These are phyloP conservation scores for Haematococcus lacustris DNA, from an alignment of 139 green algal genomes.

Conservation along the genomic window DNA sequence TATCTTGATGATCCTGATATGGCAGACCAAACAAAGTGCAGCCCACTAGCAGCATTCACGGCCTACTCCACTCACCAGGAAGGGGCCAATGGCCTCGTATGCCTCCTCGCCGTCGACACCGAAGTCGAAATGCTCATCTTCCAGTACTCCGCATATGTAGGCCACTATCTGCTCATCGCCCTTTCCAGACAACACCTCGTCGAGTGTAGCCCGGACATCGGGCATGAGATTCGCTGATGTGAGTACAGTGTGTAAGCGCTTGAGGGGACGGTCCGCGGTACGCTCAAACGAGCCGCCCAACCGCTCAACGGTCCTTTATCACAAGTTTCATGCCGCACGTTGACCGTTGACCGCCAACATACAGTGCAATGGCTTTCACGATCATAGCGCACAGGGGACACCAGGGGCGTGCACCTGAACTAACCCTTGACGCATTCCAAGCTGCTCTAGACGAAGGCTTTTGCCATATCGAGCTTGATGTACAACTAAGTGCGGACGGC, in stretches of 20 bases:
- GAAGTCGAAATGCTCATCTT: constrained; percentile 58
- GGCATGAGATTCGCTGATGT: too few species aligned
- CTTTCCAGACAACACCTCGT: constrained; percentile 4
- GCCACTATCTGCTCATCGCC: constrained; percentile 49
- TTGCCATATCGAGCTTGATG: constrained; percentile 32
- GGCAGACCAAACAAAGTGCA: background rate
- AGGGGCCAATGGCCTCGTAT: constrained; percentile 43
- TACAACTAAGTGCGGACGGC: constrained; percentile 31
- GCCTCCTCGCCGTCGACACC: constrained; percentile 39
- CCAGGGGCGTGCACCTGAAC: constrained; percentile 22
- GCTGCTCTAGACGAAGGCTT: constrained; percentile 25
- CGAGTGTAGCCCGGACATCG: too few species aligned
- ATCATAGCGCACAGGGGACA: constrained; percentile 36
- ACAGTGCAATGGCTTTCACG: constrained; percentile 8
- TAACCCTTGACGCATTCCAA: constrained; percentile 31
- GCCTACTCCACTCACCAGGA: constrained; percentile 35
- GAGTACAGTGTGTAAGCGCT: too few species aligned
- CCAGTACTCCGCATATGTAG: constrained; percentile 43
- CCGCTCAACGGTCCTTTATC: too few species aligned
- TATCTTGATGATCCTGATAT: background rate
- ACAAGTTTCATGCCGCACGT: background rate
- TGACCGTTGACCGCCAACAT: too few species aligned
- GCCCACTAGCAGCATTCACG: background rate
- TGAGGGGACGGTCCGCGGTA: too few species aligned
- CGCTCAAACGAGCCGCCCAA: too few species aligned